Evolutionary conservation across 306 rosid species (phyloP), one percentile per base, ranked within the genome.

Genomic region (Medicago lupulina): DNA sequence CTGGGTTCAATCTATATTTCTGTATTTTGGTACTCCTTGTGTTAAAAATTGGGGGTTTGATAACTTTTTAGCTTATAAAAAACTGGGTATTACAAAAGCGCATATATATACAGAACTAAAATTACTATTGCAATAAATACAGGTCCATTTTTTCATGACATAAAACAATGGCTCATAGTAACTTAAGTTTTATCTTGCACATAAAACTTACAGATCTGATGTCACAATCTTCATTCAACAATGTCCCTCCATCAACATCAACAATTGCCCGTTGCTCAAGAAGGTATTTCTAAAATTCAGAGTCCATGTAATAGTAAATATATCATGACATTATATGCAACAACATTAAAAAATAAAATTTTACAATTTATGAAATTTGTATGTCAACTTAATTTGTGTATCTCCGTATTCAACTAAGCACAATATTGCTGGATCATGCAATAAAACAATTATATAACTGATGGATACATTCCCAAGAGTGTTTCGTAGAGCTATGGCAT

Each of bases 141-240:
- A 66, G 21, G 53, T 51, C 16, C 53, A 23, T 54, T 61, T 62
- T 80, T 23, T 38, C 13, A 7, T 1, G 21, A 65, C 44, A 63
- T n/a, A 67, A 59, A 81, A 50, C 15, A 18, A 68, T 68, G 8
- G 39, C 64, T 38, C 46, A 55, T 64, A 40, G 66, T 9, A 57
- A 64, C 41, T 53, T 17, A 7, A 60, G 69, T 49, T 74, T 49
- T 31, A 83, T 63, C 60, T 74, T 68, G 53, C 73, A 67, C 69
- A 16, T 55, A 58, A 79, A 55, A 84, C 98, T 87, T 84, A 95
- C 98, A 72, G 97, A 90, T 95, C 97, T 89, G 54, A 90, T 79
- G 86, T 95, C 96, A 38, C 67, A 87, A 84, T 95, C 98, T 86
- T 95, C 98, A 71, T 95, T 95, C 66, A 95, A 80, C 79, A 87